These are phyloP conservation scores for Tulasnella sp. DNA, from an alignment of 768 basidiomycete species.

Conservation along the genomic window DNA sequence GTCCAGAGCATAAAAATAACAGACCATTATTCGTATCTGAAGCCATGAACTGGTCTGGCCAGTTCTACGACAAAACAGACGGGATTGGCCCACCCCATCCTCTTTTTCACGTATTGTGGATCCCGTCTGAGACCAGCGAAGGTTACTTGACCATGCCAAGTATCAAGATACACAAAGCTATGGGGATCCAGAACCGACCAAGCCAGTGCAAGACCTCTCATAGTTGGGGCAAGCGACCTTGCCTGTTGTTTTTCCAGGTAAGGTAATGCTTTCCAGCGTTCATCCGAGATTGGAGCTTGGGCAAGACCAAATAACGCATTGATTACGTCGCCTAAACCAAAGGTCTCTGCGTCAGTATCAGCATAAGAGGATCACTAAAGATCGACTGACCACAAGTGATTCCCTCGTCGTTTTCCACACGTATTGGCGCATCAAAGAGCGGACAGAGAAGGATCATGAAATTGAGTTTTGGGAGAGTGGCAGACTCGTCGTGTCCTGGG, in stretches of 20 bases:
- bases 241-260: not conserved
- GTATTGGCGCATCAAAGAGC: not conserved
- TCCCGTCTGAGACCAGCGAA: conserved; percentile 12
- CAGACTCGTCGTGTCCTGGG: conserved; percentile 4
- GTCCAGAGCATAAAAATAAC: not conserved
- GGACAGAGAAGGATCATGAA: conserved; percentile 11
- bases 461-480: conserved; percentile 21
- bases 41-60: not conserved
- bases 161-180: not conserved
- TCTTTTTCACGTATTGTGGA: not conserved
- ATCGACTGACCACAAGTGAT: conserved; percentile 15
- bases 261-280: not conserved
- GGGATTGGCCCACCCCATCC: conserved; percentile 21
- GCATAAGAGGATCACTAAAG: not conserved
- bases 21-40: not conserved
- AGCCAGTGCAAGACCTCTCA: not conserved
- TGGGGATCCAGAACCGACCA: not conserved
- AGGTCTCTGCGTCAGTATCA: not conserved
- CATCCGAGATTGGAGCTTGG: not conserved
- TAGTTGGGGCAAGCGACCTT: not conserved
- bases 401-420: conserved; percentile 5
- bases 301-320: not conserved
- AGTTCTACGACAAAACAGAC: conserved; percentile 19
- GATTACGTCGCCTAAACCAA: not conserved
- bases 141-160: not conserved